Evolutionary conservation across 768 basidiomycete genomes (phyloP).

Genomic region (Tricholoma saponaceum): DNA sequence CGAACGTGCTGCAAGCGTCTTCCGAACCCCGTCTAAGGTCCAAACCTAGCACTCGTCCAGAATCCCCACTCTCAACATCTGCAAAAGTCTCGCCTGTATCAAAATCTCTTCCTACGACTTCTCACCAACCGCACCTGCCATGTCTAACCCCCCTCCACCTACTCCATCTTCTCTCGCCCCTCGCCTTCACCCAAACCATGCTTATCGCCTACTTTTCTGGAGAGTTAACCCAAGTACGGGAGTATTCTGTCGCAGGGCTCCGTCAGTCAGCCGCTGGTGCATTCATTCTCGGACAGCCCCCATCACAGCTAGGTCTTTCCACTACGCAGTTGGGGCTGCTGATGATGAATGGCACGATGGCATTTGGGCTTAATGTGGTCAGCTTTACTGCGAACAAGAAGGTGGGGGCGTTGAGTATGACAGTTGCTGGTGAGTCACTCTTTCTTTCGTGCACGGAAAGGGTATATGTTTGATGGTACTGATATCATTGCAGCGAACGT

Average conservation of each 20-base stretch:
- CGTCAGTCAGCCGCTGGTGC: neutral
- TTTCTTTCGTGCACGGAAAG: neutral
- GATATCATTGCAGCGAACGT: constrained; percentile 65
- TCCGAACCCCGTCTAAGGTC: constrained; percentile 5
- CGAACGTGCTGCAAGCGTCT: constrained; percentile 70
- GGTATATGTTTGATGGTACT: neutral
- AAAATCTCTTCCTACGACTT: constrained; percentile 1
- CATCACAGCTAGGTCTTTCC: constrained; percentile 31
- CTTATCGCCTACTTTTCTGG: constrained; percentile 74
- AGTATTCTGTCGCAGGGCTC: constrained; percentile 17
- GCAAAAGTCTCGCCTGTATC: neutral
- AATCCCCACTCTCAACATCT: neutral
- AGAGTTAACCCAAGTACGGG: constrained; percentile 64
- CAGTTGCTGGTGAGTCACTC: constrained; percentile 69
- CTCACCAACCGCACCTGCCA: constrained; percentile 15
- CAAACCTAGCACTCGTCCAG: neutral
- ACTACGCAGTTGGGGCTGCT: constrained; percentile 47
- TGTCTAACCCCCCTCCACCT: constrained; percentile 68
- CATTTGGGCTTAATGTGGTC: constrained; percentile 90
- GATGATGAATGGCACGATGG: constrained; percentile 76
- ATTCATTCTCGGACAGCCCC: constrained; percentile 21
- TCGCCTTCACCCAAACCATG: constrained; percentile 87
- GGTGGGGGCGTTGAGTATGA: constrained; percentile 87
- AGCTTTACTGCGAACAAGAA: constrained; percentile 95
- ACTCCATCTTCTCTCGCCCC: constrained; percentile 83